A percentile compares a stretch with the other conserved stretches of the same genome.
Conservation (phyloP, 1,284 basidiomycete species). For the Takashimella tepidaria region DNA sequence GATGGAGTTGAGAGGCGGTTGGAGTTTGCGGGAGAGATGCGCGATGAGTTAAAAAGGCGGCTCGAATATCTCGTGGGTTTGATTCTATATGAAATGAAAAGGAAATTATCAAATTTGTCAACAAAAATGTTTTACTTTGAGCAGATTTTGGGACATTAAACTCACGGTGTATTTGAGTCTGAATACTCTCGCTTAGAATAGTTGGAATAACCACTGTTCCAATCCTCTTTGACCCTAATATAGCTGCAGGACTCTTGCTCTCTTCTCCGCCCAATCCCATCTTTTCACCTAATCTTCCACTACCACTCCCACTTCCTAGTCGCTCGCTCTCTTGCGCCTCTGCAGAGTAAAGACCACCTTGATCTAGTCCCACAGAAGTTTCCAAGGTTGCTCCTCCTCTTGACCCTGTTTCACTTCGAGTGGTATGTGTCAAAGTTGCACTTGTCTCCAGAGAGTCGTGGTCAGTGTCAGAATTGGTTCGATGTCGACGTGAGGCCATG, state of each 20-base stretch:
- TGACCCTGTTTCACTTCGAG: neutral
- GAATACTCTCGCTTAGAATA: slow-evolving; percentile 53
- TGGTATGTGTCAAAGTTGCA: neutral
- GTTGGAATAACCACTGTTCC: slow-evolving; percentile 64
- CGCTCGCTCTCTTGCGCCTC: too few species aligned
- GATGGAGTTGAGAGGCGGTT: neutral
- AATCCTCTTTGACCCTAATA: slow-evolving; percentile 66
- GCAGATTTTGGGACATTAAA: neutral
- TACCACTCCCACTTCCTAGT: too few species aligned
- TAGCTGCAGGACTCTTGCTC: slow-evolving; percentile 72
- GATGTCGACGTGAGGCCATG: neutral
- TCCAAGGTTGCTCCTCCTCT: neutral
- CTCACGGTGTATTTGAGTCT: slow-evolving; percentile 41
- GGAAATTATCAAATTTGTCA: too few species aligned
- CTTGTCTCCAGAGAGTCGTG: neutral
- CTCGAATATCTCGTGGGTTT: slow-evolving; percentile 22
- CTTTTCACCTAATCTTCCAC: too few species aligned
- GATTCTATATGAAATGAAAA: slow-evolving; percentile 16
- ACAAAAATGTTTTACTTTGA: neutral
- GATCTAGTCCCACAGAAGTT: too few species aligned
- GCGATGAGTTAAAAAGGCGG: slow-evolving; percentile 10
- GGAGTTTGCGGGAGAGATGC: slow-evolving; percentile 12
- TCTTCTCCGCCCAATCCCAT: too few species aligned
- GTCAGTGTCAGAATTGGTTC: neutral
- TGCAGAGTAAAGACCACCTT: too few species aligned